These are phyloP conservation scores for Penicillium coffeae DNA, from an alignment of 495 filamentous ascomycete species.

Conservation along the genomic window DNA sequence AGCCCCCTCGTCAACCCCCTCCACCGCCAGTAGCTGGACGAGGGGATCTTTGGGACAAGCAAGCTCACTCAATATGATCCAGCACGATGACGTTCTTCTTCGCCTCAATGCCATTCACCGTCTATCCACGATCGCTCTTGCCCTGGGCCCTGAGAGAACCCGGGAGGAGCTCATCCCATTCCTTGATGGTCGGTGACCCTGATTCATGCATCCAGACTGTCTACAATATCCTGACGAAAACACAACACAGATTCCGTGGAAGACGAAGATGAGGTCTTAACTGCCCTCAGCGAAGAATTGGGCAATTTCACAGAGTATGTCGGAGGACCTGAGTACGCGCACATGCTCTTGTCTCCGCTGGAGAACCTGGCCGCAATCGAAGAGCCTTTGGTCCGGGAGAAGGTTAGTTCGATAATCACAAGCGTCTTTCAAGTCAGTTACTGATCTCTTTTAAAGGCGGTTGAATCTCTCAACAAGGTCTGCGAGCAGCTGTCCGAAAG, in stretches of 20 bases:
- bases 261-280: slow-evolving; percentile 97
- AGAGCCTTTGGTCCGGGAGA: slow-evolving; percentile 94
- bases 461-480: slow-evolving; percentile 98
- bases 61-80: slow-evolving; percentile 24
- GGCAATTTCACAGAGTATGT: slow-evolving; percentile 97
- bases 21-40: slow-evolving; percentile 5
- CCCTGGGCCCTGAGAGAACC: slow-evolving; percentile 90
- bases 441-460: slow-evolving; percentile 59
- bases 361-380: slow-evolving; percentile 98
- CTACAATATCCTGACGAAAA: slow-evolving; percentile 24
- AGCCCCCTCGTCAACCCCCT: slow-evolving; percentile 3
- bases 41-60: background rate
- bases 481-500: slow-evolving; percentile 83
- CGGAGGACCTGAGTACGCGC: slow-evolving; percentile 86
- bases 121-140: slow-evolving; percentile 94
- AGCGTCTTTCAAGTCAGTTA: slow-evolving; percentile 8
- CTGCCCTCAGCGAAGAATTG: slow-evolving; percentile 92
- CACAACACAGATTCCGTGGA: slow-evolving; percentile 81
- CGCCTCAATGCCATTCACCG: slow-evolving; percentile 97
- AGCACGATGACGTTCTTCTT: slow-evolving; percentile 98
- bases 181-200: slow-evolving; percentile 72
- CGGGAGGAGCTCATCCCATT: slow-evolving; percentile 98
- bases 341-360: slow-evolving; percentile 92
- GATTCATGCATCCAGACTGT: slow-evolving; percentile 2
- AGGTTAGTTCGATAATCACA: slow-evolving; percentile 54